Evolutionary conservation across 495 filamentous ascomycete genomes (phyloP).

Genomic region (Talaromyces ruber): DNA sequence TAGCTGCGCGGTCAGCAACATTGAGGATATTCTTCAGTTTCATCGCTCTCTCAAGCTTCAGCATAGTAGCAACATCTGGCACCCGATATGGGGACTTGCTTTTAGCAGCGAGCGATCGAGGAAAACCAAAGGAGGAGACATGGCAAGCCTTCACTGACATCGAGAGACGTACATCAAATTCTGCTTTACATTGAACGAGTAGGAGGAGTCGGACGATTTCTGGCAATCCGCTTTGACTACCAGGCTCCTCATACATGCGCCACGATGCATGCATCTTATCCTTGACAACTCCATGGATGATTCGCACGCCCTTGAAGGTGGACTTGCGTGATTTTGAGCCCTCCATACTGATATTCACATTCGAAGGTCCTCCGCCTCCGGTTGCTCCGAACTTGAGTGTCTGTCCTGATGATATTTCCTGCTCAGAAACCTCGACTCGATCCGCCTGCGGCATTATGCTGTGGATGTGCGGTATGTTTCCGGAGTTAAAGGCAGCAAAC

Average conservation of each 20-base stretch:
- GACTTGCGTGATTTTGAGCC: slow-evolving; percentile 3
- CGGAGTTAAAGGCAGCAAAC: neutral
- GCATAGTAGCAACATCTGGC: neutral
- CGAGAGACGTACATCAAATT: neutral
- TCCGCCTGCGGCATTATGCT: slow-evolving; percentile 1
- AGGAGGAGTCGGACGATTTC: neutral
- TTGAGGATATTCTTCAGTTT: neutral
- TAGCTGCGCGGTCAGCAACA: neutral
- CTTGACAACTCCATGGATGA: slow-evolving; percentile 2
- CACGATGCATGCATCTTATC: slow-evolving; percentile 2
- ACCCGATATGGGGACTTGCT: neutral
- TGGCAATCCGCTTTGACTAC: neutral
- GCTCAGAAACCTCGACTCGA: slow-evolving; percentile 2
- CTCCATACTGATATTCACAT: slow-evolving; percentile 1
- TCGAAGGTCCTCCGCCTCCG: neutral
- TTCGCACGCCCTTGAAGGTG: neutral
- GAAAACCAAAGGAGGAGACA: neutral
- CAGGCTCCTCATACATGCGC: neutral
- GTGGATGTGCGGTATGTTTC: neutral
- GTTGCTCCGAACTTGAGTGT: neutral
- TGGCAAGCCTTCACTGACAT: neutral
- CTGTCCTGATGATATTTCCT: slow-evolving; percentile 2
- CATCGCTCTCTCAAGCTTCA: slow-evolving; percentile 1
- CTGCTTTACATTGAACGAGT: neutral
- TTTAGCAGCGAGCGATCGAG: neutral